Evolutionary conservation across 2,329 filamentous ascomycete genomes (phyloP), one percentile per base, ranked within the genome.

Genomic region (Akanthomyces muscarius): DNA sequence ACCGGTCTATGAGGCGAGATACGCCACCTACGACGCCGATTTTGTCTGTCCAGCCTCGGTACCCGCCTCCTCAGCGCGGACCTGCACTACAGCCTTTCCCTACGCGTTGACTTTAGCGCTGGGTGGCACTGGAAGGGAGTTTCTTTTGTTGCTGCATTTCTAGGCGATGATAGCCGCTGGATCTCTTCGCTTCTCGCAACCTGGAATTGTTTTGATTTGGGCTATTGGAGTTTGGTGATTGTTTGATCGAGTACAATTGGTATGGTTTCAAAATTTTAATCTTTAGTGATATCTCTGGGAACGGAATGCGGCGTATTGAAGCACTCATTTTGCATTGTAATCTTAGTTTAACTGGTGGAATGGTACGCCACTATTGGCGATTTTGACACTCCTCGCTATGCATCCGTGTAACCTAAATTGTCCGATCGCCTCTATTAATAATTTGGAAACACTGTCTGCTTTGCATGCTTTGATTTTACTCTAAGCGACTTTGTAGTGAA

Each of bases 1-100:
- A 48, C 38, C 59, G 62, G 7, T 62, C 64, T 8, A 54, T 52
- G 30, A 64, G 30, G n/a, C 50, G 66, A 6, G 59, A 65, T 36
- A 58, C 38, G 3, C 16, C 45, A 50, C 30, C 42, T 56, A 6
- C 36, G 33, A 18, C 57, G 25, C 14, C 57, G 44, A 16, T 41
- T 14, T 13, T 57, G 28, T 47, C 47, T 28, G 13, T 30, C 2
- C 62, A 45, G 41, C 38, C 61, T 23, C 53, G 47, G 3, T 50
- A 45, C 7, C 8, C 52, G 28, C 45, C 25, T 16, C 41, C 48
- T 3, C 48, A 58, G 47, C 53, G 45, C 7, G 45, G 36, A 5
- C 36, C 53, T 3, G 30, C 38, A 5, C 33, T 21, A n/a, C 53
- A 44, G 16, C 54, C 53, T 16, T 23, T 52, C 14, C 47, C 53